Evolutionary conservation across 306 rosid genomes (phyloP).

Genomic region (Betula pendula): DNA sequence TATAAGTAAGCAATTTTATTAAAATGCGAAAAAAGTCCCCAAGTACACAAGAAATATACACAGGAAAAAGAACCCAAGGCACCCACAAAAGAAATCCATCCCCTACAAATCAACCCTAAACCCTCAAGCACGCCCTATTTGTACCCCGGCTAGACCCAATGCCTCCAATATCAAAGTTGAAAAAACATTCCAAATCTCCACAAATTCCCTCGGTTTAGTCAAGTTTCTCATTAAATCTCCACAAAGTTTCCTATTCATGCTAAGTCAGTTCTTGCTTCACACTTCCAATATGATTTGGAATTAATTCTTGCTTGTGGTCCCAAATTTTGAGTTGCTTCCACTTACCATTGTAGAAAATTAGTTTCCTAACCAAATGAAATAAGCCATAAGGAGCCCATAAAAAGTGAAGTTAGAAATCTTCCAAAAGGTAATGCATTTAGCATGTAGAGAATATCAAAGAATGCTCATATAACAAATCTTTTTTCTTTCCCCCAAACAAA

Average conservation of each 20-base stretch:
- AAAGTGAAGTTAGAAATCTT: neutral
- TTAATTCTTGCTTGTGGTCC: neutral
- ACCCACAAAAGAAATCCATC: no score
- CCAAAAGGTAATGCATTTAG: neutral
- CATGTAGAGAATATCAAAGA: neutral
- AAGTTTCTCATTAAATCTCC: neutral
- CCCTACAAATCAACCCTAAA: no score
- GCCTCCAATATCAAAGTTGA: no score
- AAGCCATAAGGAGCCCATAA: neutral
- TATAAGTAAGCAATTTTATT: no score
- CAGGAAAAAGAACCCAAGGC: no score
- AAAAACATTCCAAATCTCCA: no score
- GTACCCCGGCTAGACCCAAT: no score
- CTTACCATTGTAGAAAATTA: neutral
- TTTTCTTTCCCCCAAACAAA: neutral
- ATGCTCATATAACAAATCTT: neutral
- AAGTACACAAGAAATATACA: no score
- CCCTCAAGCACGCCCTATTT: no score
- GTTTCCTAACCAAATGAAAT: neutral
- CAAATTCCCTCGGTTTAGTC: neutral
- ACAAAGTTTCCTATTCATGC: neutral
- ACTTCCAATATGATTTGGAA: neutral
- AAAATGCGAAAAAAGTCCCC: no score
- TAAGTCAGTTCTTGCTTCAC: neutral
- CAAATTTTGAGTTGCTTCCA: neutral